Conservation (phyloP, 768 basidiomycete genomes). For the Pholiota microspora region DNA sequence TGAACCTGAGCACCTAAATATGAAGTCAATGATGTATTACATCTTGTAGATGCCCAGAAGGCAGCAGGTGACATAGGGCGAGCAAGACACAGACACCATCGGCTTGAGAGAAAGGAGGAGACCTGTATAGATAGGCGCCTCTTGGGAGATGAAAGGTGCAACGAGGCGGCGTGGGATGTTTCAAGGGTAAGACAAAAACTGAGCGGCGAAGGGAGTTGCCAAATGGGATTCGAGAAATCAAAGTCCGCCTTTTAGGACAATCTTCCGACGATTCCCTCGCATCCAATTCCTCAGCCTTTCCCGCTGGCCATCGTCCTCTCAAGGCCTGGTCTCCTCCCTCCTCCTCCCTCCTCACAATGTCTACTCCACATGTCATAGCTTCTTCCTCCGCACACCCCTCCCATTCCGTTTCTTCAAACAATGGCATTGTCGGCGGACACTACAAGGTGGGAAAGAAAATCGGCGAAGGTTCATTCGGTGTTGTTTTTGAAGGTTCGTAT, state of each 20-base stretch:
- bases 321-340: constrained; percentile 15
- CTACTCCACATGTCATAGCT: constrained; percentile 82
- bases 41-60: not conserved
- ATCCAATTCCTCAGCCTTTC: constrained; percentile 20
- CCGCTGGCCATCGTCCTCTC: constrained; percentile 19
- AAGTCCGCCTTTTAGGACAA: constrained; percentile 21
- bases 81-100: not conserved
- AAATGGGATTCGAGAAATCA: constrained; percentile 25
- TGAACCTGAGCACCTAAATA: too few relatives aligned
- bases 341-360: constrained; percentile 42
- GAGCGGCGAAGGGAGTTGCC: constrained; percentile 11
- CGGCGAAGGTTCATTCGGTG: constrained; percentile 98
- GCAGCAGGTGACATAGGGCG: not conserved
- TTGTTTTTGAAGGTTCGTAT: constrained; percentile 86
- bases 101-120: not conserved
- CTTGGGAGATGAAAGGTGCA: not conserved
- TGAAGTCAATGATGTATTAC: too few relatives aligned
- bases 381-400: constrained; percentile 74
- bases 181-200: constrained; percentile 16
- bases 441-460: constrained; percentile 97
- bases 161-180: not conserved
- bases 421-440: constrained; percentile 76
- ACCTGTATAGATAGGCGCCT: not conserved
- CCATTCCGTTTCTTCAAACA: constrained; percentile 59
- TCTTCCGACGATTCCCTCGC: constrained; percentile 27